These are phyloP conservation scores for Aspergillus chevalieri DNA, from an alignment of 2,329 filamentous ascomycete genomes.

Conservation along the genomic window DNA sequence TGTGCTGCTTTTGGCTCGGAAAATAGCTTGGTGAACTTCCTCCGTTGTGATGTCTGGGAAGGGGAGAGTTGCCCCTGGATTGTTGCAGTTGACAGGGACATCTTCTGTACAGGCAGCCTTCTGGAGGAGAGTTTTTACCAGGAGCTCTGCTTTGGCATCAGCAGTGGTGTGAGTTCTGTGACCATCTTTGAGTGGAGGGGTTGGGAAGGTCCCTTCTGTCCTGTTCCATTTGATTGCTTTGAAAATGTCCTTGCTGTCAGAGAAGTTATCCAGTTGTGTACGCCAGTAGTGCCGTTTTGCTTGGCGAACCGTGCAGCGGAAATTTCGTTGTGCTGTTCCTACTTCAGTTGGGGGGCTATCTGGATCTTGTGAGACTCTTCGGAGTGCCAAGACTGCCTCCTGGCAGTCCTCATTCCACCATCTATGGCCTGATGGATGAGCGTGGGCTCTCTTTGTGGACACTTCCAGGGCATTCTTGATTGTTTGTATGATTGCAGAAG, in stretches of 20 bases:
- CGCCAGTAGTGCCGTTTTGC: neutral
- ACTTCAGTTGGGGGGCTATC: neutral
- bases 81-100: neutral
- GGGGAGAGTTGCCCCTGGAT: neutral
- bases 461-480: too few relatives aligned
- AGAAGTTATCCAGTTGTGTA: neutral
- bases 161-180: neutral
- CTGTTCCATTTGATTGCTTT: neutral
- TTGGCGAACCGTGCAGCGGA: neutral
- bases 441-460: too few relatives aligned
- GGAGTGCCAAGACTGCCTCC: neutral
- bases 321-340: neutral
- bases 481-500: too few relatives aligned
- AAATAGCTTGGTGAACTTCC: neutral
- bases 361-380: neutral
- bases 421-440: neutral
- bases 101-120: neutral
- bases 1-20: neutral
- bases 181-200: neutral
- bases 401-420: neutral
- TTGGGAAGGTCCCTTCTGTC: neutral
- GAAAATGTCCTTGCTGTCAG: neutral
- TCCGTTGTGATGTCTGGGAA: neutral
- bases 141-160: neutral
- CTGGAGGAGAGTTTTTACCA: neutral